Evolutionary conservation across 306 rosid species (phyloP), one percentile per base, ranked within the genome.

Genomic region (Vigna reflexopilosa): DNA sequence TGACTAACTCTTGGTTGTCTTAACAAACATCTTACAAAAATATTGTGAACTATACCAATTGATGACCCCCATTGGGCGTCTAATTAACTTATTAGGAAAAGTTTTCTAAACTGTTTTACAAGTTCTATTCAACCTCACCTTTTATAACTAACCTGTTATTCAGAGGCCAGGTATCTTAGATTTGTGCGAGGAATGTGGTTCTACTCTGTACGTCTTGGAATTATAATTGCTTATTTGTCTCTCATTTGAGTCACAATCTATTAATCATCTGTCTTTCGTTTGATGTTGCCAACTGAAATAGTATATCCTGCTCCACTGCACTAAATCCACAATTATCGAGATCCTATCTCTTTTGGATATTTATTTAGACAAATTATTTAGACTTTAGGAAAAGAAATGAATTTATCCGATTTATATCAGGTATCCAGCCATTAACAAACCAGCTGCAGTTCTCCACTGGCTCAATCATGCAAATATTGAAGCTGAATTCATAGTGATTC

Each of bases 391-490:
- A 4, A 57, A 15, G 1, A 68, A 68, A 38, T 68, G 40, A 68
- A 30, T 19, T 44, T 56, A 17, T 56, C 9, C 19, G 17, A 38
- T 49, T 49, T 38, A 22, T 71, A 26, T 24, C 49, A 79, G 83
- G 83, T 79, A 79, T 28, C 83, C 78, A 38, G 78, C 83, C 17
- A 72, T 79, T 62, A 79, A 79, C 48, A 79, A 79, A 79, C 83
- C 83, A 22, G 83, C 83, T 50, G 83, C 83, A 16, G 72, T 79
- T 57, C 78, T 79, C 58, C 83, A 79, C 57, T 79, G 83, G 83
- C 78, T 79, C 32, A 79, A 79, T 79, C 83, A 79, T 38, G 78
- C 73, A 63, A 72, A 79, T 62, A 72, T 72, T 62, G 73, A 72
- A 51, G 83, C 83, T 63, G 83, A 79, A 61, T 79, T 79, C 78